These are phyloP conservation scores for Cutaneotrichosporon daszewskae DNA, from an alignment of 1,284 basidiomycete genomes.

Conservation along the genomic window DNA sequence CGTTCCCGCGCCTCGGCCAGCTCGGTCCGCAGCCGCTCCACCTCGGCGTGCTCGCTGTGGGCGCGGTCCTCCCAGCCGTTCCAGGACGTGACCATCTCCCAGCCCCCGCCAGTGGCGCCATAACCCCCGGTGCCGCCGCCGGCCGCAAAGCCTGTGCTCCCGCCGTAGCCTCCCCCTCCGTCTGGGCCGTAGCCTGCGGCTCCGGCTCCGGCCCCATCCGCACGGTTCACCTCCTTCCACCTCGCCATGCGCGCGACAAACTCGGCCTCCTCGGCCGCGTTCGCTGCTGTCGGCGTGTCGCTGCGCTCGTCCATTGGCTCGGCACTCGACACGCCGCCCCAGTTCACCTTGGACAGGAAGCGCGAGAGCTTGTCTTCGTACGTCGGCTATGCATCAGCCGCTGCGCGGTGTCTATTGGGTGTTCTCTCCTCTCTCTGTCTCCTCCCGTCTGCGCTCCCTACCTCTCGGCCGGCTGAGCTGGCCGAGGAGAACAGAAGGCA, in stretches of 20 bases:
- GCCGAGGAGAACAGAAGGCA: too few species aligned
- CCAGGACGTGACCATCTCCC: too few species aligned
- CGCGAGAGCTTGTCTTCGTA: constrained; percentile 54
- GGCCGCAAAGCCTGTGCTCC: neutral
- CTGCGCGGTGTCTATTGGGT: neutral
- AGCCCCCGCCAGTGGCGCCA: neutral
- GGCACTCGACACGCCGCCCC: constrained; percentile 8
- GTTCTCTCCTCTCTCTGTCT: constrained; percentile 12
- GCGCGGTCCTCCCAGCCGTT: neutral
- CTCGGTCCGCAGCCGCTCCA: neutral
- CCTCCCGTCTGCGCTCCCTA: neutral
- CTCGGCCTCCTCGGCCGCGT: neutral
- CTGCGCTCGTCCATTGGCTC: neutral
- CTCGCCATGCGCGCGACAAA: neutral
- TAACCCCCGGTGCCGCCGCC: neutral
- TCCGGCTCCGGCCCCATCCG: neutral
- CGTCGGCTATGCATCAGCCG: neutral
- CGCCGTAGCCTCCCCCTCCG: neutral
- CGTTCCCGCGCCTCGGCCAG: constrained; percentile 2
- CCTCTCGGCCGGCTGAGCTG: too few species aligned
- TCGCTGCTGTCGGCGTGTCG: neutral
- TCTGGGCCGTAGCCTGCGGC: neutral
- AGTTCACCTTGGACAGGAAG: constrained; percentile 66
- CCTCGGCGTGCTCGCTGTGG: neutral
- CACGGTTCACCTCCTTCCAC: neutral